Percentiles rank a stretch among this genome's conserved stretches.
Evolutionary conservation across 257 asterid species (phyloP).

Genomic region (Solanum chiquidenum): DNA sequence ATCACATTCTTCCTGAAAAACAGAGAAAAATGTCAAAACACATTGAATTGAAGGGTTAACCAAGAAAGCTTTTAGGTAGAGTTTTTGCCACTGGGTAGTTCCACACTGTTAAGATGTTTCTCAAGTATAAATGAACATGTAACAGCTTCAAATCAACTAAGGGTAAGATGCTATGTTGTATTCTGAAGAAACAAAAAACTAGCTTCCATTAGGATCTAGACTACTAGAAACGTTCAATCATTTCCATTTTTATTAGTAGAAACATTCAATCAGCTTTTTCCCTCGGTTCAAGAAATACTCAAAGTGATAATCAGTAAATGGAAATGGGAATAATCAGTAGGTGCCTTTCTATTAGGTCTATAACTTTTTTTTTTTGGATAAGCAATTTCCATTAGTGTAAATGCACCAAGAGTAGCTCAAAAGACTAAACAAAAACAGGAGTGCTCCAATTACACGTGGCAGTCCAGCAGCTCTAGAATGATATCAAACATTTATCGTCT

Average conservation of each 20-base stretch:
- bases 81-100: neutral
- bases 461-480: neutral
- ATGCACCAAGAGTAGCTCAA: neutral
- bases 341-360: neutral
- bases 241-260: neutral
- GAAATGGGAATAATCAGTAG: neutral
- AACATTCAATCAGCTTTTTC: neutral
- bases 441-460: neutral
- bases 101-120: neutral
- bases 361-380: neutral
- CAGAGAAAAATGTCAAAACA: neutral
- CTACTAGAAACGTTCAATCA: neutral
- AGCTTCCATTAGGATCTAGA: neutral
- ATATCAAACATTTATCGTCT: neutral
- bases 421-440: neutral
- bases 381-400: neutral
- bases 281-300: neutral
- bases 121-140: neutral
- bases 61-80: neutral
- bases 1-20: conserved; percentile 61
- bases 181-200: neutral
- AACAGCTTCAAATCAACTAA: neutral
- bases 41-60: neutral
- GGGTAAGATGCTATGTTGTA: neutral
- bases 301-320: neutral